phyloP scores from a whole-genome alignment of 2,329 filamentous ascomycete species.

The Colletotrichum filicis region DNA sequence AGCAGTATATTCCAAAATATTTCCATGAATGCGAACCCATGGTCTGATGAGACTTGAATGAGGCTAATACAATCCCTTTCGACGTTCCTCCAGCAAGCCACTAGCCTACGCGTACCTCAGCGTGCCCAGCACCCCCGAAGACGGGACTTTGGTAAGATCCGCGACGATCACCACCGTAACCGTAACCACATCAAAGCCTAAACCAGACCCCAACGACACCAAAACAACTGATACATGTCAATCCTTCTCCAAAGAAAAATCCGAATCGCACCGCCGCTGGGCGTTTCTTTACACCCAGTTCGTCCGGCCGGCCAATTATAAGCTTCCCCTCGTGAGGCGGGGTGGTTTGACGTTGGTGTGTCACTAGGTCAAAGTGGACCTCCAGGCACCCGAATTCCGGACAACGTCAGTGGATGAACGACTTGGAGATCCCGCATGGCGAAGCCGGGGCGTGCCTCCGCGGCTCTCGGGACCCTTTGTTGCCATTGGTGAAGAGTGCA shows the following conservation, averaged over 20 bases:
- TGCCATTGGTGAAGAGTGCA: neutral
- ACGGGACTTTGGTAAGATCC: neutral
- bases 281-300: neutral
- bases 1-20: neutral
- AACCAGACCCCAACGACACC: neutral
- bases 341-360: neutral
- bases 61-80: neutral
- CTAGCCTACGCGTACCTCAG: neutral
- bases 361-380: neutral
- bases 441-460: slow-evolving; percentile 8
- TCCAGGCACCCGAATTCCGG: slow-evolving; percentile 32
- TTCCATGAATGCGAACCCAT: neutral
- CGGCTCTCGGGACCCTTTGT: neutral
- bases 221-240: no score
- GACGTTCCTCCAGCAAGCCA: neutral
- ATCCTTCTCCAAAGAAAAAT: neutral
- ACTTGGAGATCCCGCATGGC: neutral
- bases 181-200: neutral
- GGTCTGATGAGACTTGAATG: neutral
- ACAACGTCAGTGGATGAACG: slow-evolving; percentile 17
- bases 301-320: slow-evolving; percentile 2
- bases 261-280: neutral
- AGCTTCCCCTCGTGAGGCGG: neutral
- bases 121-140: neutral
- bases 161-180: neutral